Base-by-base conservation (phyloP, 2,329 filamentous ascomycete species). In the Trichoderma sp. region DNA sequence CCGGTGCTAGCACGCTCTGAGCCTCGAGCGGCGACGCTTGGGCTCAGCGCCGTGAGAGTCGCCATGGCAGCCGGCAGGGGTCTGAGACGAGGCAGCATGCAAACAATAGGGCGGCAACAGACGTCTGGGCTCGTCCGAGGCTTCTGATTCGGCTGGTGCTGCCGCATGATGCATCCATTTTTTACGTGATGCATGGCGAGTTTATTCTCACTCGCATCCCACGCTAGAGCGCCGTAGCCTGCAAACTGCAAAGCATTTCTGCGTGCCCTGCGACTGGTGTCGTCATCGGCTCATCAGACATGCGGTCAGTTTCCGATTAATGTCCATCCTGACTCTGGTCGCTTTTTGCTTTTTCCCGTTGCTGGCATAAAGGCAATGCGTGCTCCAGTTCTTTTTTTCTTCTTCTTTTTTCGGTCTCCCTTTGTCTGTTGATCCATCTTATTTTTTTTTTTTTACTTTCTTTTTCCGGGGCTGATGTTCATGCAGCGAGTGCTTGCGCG, bases 51-150 rank as follows among this genome's bases (percentile, higher is more conserved):
- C 29, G 53, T 31, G 24, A 53, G 70, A 73, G 72, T 73, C 72
- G 71, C 72, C 72, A 72, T 73, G 72, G 73, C 72, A 72, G 70
- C 73, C 60, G 65, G 71, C 67, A 68, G 64, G 66, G 66, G 70
- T 71, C 70, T 69, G 69, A 71, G 70, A 72, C 67, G 60, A 69
- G 40, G 59, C 49, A 43, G 14, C 53, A 69, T 69, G 57, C 53
- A 71, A 68, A 72, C 72, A 70, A 72, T 70, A 31, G 47, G 37
- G 33, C 62, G 43, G 68, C 62, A 58, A 53, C 49, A 62, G 66
- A 56, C 58, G 21, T 19, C 60, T 49, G 61, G 29, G 49, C 21
- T 43, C 49, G 49, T 29, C 24, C 29, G 37, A 56, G 37, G 53
- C 37, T 33, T 31, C 68, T 65, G 68, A 65, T 65, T 69, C 59